Conservation (phyloP, 2,329 filamentous ascomycete species). For the Trichoderma hamatum region DNA sequence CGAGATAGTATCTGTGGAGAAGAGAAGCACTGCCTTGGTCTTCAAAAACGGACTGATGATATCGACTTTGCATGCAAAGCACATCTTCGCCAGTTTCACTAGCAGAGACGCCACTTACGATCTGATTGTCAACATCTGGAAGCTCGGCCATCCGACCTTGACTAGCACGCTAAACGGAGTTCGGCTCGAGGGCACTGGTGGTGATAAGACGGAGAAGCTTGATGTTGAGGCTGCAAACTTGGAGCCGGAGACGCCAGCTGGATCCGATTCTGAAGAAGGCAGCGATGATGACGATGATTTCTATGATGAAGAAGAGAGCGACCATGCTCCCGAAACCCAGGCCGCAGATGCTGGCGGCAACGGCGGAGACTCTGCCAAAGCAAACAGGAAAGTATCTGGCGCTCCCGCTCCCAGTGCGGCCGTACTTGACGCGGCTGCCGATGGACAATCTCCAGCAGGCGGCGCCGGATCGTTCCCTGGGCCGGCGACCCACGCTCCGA, state of each 20-base stretch:
- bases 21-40: slow-evolving; percentile 90
- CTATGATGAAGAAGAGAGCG: slow-evolving; percentile 79
- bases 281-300: slow-evolving; percentile 73
- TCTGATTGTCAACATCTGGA: slow-evolving; percentile 97
- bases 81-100: slow-evolving; percentile 93
- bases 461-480: slow-evolving; percentile 75
- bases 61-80: slow-evolving; percentile 90
- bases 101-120: slow-evolving; percentile 96
- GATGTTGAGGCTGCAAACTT: slow-evolving; percentile 50
- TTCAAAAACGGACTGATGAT: slow-evolving; percentile 99
- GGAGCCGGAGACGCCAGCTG: slow-evolving; percentile 52
- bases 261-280: slow-evolving; percentile 59
- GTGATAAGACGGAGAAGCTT: slow-evolving; percentile 88
- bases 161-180: slow-evolving; percentile 92
- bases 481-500: slow-evolving; percentile 77
- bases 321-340: slow-evolving; percentile 68
- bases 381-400: slow-evolving; percentile 73
- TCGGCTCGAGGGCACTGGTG: slow-evolving; percentile 75
- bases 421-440: slow-evolving; percentile 53
- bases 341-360: slow-evolving; percentile 44
- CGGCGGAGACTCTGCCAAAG: slow-evolving; percentile 63
- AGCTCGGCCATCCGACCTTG: slow-evolving; percentile 88
- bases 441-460: slow-evolving; percentile 46
- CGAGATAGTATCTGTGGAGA: slow-evolving; percentile 95
- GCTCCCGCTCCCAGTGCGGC: slow-evolving; percentile 47